Conservation (phyloP, 75 land plant species). For the Isoetes taiwanensis region DNA sequence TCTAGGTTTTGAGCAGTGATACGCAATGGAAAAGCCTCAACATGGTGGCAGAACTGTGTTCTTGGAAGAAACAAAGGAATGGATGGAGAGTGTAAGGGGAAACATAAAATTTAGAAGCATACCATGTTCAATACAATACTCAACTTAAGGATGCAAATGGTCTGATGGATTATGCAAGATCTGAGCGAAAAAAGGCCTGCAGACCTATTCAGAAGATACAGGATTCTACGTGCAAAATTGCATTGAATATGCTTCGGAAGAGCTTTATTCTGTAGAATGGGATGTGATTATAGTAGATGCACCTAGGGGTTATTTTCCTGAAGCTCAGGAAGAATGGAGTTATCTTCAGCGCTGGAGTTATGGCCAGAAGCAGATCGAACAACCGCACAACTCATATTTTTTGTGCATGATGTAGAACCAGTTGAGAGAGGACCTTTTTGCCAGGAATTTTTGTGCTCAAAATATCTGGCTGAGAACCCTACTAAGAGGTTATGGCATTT, state of each 20-base stretch:
- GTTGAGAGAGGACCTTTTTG: constrained; percentile 46
- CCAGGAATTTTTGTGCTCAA: constrained; percentile 51
- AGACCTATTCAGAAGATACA: constrained; percentile 55
- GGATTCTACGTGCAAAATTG: constrained; percentile 54
- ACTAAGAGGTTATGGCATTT: too few relatives aligned
- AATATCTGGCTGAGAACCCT: constrained; percentile 38
- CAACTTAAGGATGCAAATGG: constrained; percentile 25
- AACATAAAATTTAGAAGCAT: constrained; percentile 46
- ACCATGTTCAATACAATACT: constrained; percentile 52
- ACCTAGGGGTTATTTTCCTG: constrained; percentile 41
- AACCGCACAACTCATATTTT: constrained; percentile 18
- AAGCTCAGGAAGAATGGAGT: constrained; percentile 54
- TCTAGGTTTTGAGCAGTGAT: constrained; percentile 43
- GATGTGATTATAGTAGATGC: constrained; percentile 69
- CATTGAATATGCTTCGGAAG: constrained; percentile 48
- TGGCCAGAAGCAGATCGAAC: constrained; percentile 38
- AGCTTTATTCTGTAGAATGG: constrained; percentile 48
- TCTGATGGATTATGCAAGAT: constrained; percentile 18
- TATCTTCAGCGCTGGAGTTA: constrained; percentile 55
- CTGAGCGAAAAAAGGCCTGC: constrained; percentile 19
- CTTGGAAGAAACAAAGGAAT: constrained; percentile 43
- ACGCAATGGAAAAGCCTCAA: constrained; percentile 52
- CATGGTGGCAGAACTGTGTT: constrained; percentile 56
- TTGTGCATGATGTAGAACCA: constrained; percentile 50
- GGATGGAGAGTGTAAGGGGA: constrained; percentile 26